A percentile compares a stretch with the other conserved stretches of the same genome.
Evolutionary conservation across 306 rosid genomes (phyloP).

Genomic region (Mimosa pudica): DNA sequence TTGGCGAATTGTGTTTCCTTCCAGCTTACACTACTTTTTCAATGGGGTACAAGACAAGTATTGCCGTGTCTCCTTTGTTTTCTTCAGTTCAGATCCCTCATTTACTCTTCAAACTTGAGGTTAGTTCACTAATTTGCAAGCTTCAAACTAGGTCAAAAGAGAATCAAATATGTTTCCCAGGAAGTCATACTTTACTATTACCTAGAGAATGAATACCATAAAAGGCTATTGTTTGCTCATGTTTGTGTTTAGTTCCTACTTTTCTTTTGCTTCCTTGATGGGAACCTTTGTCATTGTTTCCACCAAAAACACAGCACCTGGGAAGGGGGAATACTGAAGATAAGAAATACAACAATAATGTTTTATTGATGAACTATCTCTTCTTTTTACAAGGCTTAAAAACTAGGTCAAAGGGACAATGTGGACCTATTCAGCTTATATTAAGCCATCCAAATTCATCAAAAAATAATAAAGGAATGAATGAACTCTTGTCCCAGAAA

Average conservation of each 20-base stretch:
- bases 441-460: neutral
- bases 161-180: neutral
- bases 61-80: too few relatives aligned
- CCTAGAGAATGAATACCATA: neutral
- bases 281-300: neutral
- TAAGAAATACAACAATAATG: conserved; percentile 8
- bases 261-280: neutral
- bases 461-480: conserved; percentile 41
- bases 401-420: conserved; percentile 13
- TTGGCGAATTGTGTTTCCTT: too few relatives aligned
- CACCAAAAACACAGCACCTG: neutral
- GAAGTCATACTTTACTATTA: neutral
- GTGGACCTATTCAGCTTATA: neutral
- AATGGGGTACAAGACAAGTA: too few relatives aligned
- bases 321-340: neutral
- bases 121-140: neutral
- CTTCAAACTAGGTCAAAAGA: neutral
- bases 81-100: too few relatives aligned
- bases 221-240: neutral
- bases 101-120: neutral
- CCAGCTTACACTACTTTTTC: too few relatives aligned
- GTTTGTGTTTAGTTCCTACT: neutral
- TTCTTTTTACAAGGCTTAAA: neutral
- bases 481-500: neutral
- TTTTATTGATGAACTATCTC: neutral